A percentile compares a stretch with the other conserved stretches of the same genome.
Evolutionary conservation across 768 basidiomycete species (phyloP).

Genomic region (Pulveroboletus sp.): DNA sequence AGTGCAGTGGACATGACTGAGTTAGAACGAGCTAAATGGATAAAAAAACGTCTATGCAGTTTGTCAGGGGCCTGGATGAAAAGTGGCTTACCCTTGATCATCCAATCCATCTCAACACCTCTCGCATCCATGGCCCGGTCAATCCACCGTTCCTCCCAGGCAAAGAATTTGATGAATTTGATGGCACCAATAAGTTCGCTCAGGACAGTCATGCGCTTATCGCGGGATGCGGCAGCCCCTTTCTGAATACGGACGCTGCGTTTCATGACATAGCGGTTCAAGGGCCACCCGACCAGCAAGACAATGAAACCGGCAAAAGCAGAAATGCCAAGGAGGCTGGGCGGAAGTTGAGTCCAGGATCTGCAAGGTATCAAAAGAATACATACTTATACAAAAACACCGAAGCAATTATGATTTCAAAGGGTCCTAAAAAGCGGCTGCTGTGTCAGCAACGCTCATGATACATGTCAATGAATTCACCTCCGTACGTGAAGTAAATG

Average conservation of each 20-base stretch:
- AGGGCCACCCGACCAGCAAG: slow-evolving; percentile 37
- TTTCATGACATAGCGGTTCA: slow-evolving; percentile 40
- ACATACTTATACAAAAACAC: slow-evolving; percentile 73
- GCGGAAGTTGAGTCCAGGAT: too few species aligned
- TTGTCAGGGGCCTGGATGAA: background rate
- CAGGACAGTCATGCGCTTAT: slow-evolving; percentile 42
- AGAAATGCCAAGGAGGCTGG: slow-evolving; percentile 44
- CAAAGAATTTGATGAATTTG: slow-evolving; percentile 45
- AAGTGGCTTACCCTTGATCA: slow-evolving; percentile 56
- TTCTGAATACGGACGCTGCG: slow-evolving; percentile 37
- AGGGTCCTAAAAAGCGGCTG: slow-evolving; percentile 46
- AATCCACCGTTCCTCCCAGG: slow-evolving; percentile 46
- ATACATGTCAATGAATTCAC: slow-evolving; percentile 28
- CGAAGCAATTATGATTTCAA: slow-evolving; percentile 73
- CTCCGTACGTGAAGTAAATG: slow-evolving; percentile 66
- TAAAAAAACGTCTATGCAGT: too few species aligned
- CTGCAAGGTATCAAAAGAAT: background rate
- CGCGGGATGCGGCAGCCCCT: too few species aligned
- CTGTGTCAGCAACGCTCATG: background rate
- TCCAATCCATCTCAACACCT: slow-evolving; percentile 69
- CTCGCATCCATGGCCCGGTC: slow-evolving; percentile 45
- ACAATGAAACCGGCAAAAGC: slow-evolving; percentile 47
- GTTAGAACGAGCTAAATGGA: slow-evolving; percentile 61
- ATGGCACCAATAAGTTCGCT: slow-evolving; percentile 43
- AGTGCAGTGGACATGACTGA: slow-evolving; percentile 66